A percentile compares a stretch with the other conserved stretches of the same genome.
These are phyloP conservation scores for Saccharomycopsis guyanensis DNA, from an alignment of 805 yeast genomes.

Conservation along the genomic window DNA sequence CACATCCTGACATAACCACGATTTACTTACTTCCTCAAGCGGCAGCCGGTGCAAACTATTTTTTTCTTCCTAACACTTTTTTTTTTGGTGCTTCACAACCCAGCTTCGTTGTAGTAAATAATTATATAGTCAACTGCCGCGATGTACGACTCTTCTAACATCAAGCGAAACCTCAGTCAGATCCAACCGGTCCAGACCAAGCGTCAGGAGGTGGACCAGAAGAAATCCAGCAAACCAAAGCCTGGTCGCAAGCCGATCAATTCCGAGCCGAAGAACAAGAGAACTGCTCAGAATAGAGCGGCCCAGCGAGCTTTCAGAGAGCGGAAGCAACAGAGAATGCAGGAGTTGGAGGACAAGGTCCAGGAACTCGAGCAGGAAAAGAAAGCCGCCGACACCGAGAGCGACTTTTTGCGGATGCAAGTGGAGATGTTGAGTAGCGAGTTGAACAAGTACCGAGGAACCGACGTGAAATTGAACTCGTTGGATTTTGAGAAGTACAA, in stretches of 20 bases:
- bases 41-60: too few species aligned
- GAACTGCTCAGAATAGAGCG: conserved; percentile 95
- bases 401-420: conserved; percentile 67
- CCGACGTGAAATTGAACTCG: conserved; percentile 5
- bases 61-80: background rate
- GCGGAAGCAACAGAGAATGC: conserved; percentile 81
- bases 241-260: conserved; percentile 79
- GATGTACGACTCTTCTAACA: too few species aligned
- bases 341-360: conserved; percentile 78
- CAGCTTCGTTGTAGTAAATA: too few species aligned
- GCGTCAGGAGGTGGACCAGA: conserved; percentile 19
- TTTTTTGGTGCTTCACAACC: too few species aligned
- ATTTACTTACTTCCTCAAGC: background rate
- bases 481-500: conserved; percentile 10
- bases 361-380: conserved; percentile 63
- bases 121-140: too few species aligned
- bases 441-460: conserved; percentile 49
- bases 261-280: conserved; percentile 74
- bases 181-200: conserved; percentile 19
- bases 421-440: conserved; percentile 68
- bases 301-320: conserved; percentile 98
- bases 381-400: conserved; percentile 59
- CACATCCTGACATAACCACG: background rate
- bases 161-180: conserved; percentile 17
- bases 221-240: conserved; percentile 31